Evolutionary conservation across 176 grass and related monocot species (phyloP).

Genomic region (Cymbopogon citratus): DNA sequence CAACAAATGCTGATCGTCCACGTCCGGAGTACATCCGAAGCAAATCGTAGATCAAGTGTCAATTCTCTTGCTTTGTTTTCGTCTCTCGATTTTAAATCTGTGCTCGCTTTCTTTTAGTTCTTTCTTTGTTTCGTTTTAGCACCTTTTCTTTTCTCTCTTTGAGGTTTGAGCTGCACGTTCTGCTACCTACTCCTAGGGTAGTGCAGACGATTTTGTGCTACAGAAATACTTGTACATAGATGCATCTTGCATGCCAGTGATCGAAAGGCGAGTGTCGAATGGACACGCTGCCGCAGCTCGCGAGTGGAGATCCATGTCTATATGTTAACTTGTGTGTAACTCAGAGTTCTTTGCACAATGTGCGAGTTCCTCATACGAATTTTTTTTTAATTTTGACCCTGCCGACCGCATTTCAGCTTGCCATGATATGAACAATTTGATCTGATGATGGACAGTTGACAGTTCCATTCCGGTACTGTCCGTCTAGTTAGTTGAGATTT

Average conservation of each 20-base stretch:
- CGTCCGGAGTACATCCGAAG: neutral
- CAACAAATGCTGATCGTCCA: slow-evolving; percentile 34
- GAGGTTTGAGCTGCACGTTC: neutral
- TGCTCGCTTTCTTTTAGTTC: neutral
- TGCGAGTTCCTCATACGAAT: too few relatives aligned
- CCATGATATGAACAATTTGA: too few relatives aligned
- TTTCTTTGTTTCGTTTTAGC: neutral
- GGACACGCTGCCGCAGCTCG: neutral
- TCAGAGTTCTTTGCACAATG: neutral
- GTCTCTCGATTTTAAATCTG: neutral
- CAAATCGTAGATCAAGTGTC: neutral
- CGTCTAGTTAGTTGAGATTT: too few relatives aligned
- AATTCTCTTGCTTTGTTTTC: neutral
- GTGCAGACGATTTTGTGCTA: neutral
- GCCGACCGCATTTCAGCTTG: too few relatives aligned
- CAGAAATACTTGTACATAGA: neutral
- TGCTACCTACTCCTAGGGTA: neutral
- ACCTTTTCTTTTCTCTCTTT: neutral
- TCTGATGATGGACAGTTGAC: too few relatives aligned
- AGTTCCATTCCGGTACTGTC: too few relatives aligned
- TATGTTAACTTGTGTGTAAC: neutral
- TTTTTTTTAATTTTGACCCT: too few relatives aligned
- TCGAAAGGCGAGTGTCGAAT: neutral
- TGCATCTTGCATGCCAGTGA: neutral
- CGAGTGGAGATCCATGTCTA: neutral